A percentile compares a stretch with the other conserved stretches of the same genome.
Conservation (phyloP, 108 stramenopile species). For the Nitzschia sp. region DNA sequence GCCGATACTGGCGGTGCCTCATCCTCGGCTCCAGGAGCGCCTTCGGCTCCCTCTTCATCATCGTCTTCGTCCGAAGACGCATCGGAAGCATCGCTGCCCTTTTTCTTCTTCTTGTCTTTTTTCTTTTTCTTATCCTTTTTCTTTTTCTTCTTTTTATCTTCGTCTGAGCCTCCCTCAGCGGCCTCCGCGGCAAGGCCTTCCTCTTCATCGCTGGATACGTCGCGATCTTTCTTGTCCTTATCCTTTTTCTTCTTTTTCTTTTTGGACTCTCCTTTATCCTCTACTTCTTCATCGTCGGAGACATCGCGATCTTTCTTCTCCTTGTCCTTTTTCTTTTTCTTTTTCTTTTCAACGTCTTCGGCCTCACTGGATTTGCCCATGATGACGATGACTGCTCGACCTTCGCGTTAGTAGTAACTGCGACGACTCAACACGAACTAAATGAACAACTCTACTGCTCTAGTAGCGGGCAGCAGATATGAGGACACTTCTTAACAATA, state of each 20-base stretch:
- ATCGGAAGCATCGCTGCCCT: slow-evolving; percentile 8
- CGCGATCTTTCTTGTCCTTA: slow-evolving; percentile 13
- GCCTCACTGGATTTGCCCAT: slow-evolving; percentile 17
- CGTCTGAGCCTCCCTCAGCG: slow-evolving; percentile 9
- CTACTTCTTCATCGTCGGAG: slow-evolving; percentile 19
- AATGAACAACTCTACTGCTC: no score
- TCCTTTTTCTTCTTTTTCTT: slow-evolving; percentile 43
- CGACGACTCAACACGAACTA: no score
- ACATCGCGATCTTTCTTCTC: slow-evolving; percentile 12
- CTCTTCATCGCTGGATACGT: slow-evolving; percentile 8
- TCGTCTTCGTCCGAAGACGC: slow-evolving; percentile 4
- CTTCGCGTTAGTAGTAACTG: no score
- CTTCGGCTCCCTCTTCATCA: slow-evolving; percentile 9
- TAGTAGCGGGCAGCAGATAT: no score
- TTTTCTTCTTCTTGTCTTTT: slow-evolving; percentile 22
- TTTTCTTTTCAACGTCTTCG: slow-evolving; percentile 15
- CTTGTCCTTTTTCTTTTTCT: slow-evolving; percentile 20
- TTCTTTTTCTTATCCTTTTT: slow-evolving; percentile 10
- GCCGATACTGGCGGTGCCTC: neutral
- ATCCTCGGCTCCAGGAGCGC: neutral
- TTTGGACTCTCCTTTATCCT: slow-evolving; percentile 19
- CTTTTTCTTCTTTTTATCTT: slow-evolving; percentile 28
- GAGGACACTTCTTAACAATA: no score
- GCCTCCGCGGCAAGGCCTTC: neutral
- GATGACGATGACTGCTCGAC: no score